Evolutionary conservation across 345 rosid genomes (phyloP).

Genomic region (Mangifera indica): DNA sequence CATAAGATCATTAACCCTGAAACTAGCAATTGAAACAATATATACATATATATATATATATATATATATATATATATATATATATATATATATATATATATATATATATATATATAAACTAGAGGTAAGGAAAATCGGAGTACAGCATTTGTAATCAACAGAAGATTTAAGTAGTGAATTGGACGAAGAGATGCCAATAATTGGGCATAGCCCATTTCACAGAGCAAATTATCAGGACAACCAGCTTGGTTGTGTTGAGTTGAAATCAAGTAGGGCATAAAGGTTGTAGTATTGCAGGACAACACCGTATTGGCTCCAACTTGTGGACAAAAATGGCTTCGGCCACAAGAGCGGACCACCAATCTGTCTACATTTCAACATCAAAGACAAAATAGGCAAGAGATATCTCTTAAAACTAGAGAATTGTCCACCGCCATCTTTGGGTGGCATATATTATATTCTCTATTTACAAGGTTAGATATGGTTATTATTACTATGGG

Average conservation of each 20-base stretch:
- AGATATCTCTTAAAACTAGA: neutral
- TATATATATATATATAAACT: too few species aligned
- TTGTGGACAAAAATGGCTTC: neutral
- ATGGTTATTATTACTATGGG: neutral
- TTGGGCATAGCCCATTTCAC: neutral
- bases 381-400: neutral
- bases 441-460: neutral
- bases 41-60: too few species aligned
- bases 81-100: too few species aligned
- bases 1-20: neutral
- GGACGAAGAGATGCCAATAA: neutral
- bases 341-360: constrained; percentile 17
- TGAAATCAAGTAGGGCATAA: neutral
- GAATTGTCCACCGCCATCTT: neutral
- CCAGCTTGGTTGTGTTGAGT: neutral
- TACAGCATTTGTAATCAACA: too few species aligned
- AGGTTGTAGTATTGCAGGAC: neutral
- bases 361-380: neutral
- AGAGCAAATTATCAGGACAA: neutral
- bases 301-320: neutral
- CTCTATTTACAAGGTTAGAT: neutral
- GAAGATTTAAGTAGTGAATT: too few species aligned
- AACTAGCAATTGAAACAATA: too few species aligned
- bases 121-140: too few species aligned
- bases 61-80: too few species aligned